These are phyloP conservation scores for Aureobasidium sp. DNA, from an alignment of 2,329 filamentous ascomycete species.

Conservation along the genomic window DNA sequence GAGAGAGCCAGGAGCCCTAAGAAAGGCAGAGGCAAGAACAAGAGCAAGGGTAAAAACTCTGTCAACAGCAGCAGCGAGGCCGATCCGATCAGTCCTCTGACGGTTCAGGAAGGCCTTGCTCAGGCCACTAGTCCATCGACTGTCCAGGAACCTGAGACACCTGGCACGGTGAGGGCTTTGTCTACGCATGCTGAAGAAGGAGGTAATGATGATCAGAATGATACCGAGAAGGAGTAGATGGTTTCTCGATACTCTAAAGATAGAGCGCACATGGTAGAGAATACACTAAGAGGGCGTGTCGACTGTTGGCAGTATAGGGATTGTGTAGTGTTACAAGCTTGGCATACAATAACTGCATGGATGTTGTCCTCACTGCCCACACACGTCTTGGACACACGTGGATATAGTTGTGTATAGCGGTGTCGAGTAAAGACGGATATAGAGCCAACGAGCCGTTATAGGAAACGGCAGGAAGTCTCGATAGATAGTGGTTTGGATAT, in stretches of 20 bases:
- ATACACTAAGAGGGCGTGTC: no score
- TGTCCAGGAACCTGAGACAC: not conserved
- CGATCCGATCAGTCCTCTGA: slow-evolving; percentile 2
- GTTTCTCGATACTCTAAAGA: not conserved
- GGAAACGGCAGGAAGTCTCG: no score
- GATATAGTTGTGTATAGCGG: no score
- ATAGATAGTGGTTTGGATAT: not conserved
- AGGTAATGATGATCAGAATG: not conserved
- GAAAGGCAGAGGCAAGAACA: slow-evolving; percentile 3
- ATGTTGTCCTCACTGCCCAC: no score
- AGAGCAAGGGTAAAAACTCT: slow-evolving; percentile 6
- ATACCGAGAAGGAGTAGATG: slow-evolving; percentile 2
- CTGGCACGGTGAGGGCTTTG: not conserved
- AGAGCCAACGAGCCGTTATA: no score
- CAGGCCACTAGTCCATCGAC: not conserved
- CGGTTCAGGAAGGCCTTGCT: not conserved
- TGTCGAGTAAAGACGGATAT: no score
- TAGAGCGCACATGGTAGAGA: not conserved
- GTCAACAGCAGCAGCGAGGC: slow-evolving; percentile 2
- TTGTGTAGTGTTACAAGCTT: not conserved
- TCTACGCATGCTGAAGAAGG: slow-evolving; percentile 3
- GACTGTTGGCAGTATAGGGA: not conserved
- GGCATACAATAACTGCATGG: not conserved
- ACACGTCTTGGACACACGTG: no score
- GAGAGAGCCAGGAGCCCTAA: slow-evolving; percentile 9